Base-by-base conservation (phyloP, 306 rosid genomes). In the Vicia villosa region DNA sequence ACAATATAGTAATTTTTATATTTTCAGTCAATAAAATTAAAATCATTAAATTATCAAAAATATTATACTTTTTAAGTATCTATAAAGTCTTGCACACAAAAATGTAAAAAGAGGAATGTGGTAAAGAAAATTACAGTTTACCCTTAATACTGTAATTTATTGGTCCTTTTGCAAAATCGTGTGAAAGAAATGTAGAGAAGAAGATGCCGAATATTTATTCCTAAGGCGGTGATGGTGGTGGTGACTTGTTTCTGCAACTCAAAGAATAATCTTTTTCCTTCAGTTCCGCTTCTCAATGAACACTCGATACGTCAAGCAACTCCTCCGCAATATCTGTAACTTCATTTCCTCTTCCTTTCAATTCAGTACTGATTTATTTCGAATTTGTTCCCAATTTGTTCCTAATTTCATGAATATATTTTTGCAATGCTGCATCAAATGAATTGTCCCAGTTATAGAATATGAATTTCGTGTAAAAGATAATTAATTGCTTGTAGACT, bases 321-420 rank as follows among this genome's bases (percentile, higher is more conserved):
- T 82, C 11, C 68, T 84, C 65, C 82, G 67, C 57, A 79, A 72
- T 70, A 73, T 61, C 21, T 67, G 88, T 84, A 72, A 69, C 76
- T 70, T 66, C 70, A 1, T 46, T 43, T 50, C 34, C 63, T 63
- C 8, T 2, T 1, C 8, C 6, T 52, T 22, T 26, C 45, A 24
- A 32, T 14, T 50, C 51, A 6, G 13, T 13, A 3, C 1, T 5
- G 6, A 8, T 14, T 51, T 38, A 1, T 66, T 63, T 52, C 47
- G 12, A 22, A 32, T 61, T 11, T 50, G 26, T 26, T 16, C 55
- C 4, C 32, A 11, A 63, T 45, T 32, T 10, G 16, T 37, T 65
- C 56, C 10, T 22, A 36, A 59, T 34, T 62, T 49, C 50, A 16
- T 36, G 21, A 17, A 5, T 19, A 2, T 28, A 8, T 43, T 16